These are phyloP conservation scores for Gossypium thurberi DNA, from an alignment of 345 rosid genomes.

Conservation along the genomic window DNA sequence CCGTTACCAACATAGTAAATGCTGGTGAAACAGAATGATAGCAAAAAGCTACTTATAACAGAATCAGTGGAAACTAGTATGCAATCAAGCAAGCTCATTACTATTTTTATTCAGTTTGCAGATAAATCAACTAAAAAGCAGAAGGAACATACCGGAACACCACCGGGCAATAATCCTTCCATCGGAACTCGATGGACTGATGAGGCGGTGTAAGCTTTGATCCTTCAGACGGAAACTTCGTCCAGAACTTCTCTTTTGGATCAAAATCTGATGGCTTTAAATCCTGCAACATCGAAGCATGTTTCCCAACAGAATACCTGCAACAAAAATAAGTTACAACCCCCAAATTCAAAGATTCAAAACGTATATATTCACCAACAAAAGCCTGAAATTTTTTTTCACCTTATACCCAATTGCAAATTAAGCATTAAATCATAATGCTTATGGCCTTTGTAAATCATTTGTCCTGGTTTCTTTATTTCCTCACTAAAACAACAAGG, in stretches of 20 bases:
- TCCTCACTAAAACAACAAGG: conserved; percentile 70
- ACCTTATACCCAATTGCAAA: conserved; percentile 94
- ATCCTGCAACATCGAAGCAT: conserved; percentile 49
- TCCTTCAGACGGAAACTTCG: conserved; percentile 89
- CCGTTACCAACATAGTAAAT: conserved; percentile 8
- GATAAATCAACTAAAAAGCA: background rate
- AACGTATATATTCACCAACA: background rate
- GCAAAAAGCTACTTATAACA: background rate
- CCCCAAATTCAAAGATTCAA: background rate
- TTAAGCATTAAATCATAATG: conserved; percentile 94
- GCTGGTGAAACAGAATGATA: background rate
- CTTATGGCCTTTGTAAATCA: conserved; percentile 91
- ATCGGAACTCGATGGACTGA: conserved; percentile 78
- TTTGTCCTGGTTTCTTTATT: conserved; percentile 85
- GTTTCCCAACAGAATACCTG: conserved; percentile 85
- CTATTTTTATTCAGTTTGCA: background rate
- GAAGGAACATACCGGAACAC: conserved; percentile 59
- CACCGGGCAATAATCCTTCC: conserved; percentile 97
- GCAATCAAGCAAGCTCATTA: background rate
- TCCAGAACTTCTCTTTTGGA: conserved; percentile 98
- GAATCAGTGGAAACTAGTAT: background rate
- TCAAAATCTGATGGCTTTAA: conserved; percentile 70
- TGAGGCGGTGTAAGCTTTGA: conserved; percentile 93
- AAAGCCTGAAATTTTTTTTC: background rate
- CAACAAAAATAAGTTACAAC: conserved; percentile 14